Conservation (phyloP, 805 yeast genomes). For the Yamadazyma sp. region DNA sequence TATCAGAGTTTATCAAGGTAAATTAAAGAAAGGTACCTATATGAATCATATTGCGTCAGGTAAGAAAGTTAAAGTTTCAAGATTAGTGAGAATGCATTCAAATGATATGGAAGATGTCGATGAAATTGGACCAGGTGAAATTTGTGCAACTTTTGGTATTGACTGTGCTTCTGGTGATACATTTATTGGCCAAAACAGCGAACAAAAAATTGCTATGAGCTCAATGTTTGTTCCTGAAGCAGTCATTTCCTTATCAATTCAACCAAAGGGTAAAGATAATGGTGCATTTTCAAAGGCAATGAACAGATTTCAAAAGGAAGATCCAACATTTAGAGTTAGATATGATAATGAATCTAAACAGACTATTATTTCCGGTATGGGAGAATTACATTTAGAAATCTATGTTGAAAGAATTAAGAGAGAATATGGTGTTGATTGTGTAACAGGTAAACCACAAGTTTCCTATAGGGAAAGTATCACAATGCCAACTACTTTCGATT, state of each 20-base stretch:
- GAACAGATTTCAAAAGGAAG: constrained; percentile 97
- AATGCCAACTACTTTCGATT: constrained; percentile 73
- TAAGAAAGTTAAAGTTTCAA: constrained; percentile 86
- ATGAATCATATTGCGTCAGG: constrained; percentile 89
- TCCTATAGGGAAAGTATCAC: constrained; percentile 94
- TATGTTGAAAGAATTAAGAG: constrained; percentile 98
- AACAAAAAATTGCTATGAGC: constrained; percentile 80
- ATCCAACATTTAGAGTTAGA: constrained; percentile 94
- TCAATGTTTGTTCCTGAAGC: constrained; percentile 99
- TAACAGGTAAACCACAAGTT: constrained; percentile 96
- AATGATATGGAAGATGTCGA: constrained; percentile 98
- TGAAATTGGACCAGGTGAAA: constrained; percentile 96
- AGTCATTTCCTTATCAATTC: constrained; percentile 87
- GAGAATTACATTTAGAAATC: constrained; percentile 94
- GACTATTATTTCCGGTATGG: constrained; percentile 96
- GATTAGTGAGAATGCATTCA: constrained; percentile 97
- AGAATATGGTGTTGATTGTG: constrained; percentile 93
- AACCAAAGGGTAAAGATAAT: constrained; percentile 84
- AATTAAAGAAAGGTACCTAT: constrained; percentile 82
- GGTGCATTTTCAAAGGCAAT: constrained; percentile 92
- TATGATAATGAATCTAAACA: constrained; percentile 91
- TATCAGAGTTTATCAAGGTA: constrained; percentile 95
- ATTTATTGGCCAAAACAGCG: constrained; percentile 72
- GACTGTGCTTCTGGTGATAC: constrained; percentile 99
- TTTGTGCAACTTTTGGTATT: constrained; percentile 98